These are phyloP conservation scores for Tirmania nivea DNA, from an alignment of 495 filamentous ascomycete species.

Conservation along the genomic window DNA sequence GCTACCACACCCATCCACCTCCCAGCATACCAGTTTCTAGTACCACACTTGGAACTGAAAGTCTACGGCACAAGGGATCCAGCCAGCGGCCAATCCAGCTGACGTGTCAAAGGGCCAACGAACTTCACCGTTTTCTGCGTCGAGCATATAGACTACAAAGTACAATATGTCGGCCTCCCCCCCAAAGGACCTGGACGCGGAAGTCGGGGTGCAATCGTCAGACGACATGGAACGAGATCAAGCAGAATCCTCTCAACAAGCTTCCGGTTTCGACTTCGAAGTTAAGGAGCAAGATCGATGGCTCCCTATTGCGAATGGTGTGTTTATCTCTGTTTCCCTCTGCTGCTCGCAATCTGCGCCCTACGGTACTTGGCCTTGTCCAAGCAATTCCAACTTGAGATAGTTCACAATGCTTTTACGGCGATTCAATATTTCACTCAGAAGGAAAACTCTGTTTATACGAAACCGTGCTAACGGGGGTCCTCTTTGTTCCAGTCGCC, in stretches of 20 bases:
- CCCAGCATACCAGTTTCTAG: not conserved
- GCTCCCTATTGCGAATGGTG: slow-evolving; percentile 99
- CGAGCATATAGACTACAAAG: slow-evolving; percentile 23
- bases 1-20: not conserved
- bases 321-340: slow-evolving; percentile 32
- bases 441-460: not conserved
- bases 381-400: not conserved
- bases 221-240: slow-evolving; percentile 63
- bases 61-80: not conserved
- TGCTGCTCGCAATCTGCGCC: slow-evolving; percentile 19
- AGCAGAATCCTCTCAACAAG: slow-evolving; percentile 39
- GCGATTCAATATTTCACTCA: not conserved
- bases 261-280: slow-evolving; percentile 76
- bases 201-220: slow-evolving; percentile 80
- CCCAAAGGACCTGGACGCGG: slow-evolving; percentile 71
- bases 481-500: slow-evolving; percentile 43
- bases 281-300: slow-evolving; percentile 99
- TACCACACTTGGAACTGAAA: not conserved
- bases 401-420: not conserved
- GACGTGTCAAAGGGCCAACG: not conserved
- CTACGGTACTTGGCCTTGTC: not conserved
- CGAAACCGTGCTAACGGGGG: too few species aligned
- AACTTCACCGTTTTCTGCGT: not conserved
- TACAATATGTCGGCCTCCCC: slow-evolving; percentile 91
- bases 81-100: not conserved